Base-by-base conservation (phyloP, 768 basidiomycete genomes). In the Floccularia luteovirens region DNA sequence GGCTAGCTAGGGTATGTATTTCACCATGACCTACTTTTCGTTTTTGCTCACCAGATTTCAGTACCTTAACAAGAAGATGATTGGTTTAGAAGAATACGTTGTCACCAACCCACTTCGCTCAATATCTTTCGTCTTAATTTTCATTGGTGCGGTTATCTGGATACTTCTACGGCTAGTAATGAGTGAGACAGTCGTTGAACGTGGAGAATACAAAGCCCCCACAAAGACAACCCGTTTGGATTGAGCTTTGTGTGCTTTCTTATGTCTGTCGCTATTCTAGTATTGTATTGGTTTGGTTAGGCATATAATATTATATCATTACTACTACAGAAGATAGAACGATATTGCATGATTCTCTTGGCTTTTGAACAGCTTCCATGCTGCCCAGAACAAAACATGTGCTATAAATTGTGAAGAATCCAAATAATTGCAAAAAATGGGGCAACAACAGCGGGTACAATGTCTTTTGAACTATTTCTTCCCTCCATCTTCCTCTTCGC, bases 1-100 rank as follows among this genome's bases (percentile, higher is more conserved):
- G 88, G 25, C 44, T 73, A 6, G 77, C 79, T 0, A 61, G 79
- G 44, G 85, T 86, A 55, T 5, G 60, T 51, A 31, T n/a, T 28
- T 28, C 27, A 28, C 8, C 14, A 8, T 28, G 27, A 28, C 27
- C 8, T 28, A 8, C 27, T 28, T 28, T 30, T 8, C 14, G 27
- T 14, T 30, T 8, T 30, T 14, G 10, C 27, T 30, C 27, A 10
- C 27, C 14, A 14, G 27, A 17, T 17, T 19, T 8, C 16, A 34
- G 32, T 34, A 7, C 20, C 32, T 34, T 7, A 34, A 34, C 16
- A 17, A 7, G 7, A 7, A 17, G 32, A 34, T 34, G 7, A 14
- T 34, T 7, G 32, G 7, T 6, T 14, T 34, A 12, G 32, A 34
- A 19, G 6, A 12, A 6, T 34, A 34, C 16, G 32, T 34, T 34